Percentiles rank a stretch among this genome's conserved stretches.
Conservation (phyloP, 805 yeast species). For the Candida railenensis region DNA sequence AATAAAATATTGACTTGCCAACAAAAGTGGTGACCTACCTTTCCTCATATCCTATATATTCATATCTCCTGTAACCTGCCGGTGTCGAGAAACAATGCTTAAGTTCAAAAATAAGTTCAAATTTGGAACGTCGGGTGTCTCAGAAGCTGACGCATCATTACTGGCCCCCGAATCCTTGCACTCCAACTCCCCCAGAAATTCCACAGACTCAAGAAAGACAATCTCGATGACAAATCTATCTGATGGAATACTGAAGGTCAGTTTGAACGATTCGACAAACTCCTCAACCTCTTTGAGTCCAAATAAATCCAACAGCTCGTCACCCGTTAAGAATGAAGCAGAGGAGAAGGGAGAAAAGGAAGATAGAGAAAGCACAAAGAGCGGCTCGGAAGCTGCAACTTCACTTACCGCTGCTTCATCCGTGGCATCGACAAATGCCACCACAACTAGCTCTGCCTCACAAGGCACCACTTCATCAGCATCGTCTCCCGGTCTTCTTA, state of each 20-base stretch:
- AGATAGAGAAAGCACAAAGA: too few species aligned
- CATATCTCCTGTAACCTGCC: neutral
- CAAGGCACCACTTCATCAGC: too few species aligned
- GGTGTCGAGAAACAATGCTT: slow-evolving; percentile 24
- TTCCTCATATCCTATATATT: neutral
- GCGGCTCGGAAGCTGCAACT: slow-evolving; percentile 8
- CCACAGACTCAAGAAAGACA: slow-evolving; percentile 26
- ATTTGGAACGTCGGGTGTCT: slow-evolving; percentile 15
- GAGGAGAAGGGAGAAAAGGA: neutral
- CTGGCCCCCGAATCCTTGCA: slow-evolving; percentile 5
- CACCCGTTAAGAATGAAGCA: neutral
- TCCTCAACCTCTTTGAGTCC: neutral
- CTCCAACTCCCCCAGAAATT: slow-evolving; percentile 16
- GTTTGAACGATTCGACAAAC: slow-evolving; percentile 2
- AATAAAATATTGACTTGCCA: neutral
- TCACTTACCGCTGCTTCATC: neutral
- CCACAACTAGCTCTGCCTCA: too few species aligned
- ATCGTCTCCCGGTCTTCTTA: slow-evolving; percentile 64
- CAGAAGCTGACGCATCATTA: slow-evolving; percentile 3
- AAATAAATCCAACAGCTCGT: slow-evolving; percentile 1
- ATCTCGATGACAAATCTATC: slow-evolving; percentile 20
- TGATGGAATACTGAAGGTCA: slow-evolving; percentile 21
- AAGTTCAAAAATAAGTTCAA: slow-evolving; percentile 31
- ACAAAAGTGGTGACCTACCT: too few species aligned
- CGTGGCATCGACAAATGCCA: neutral